These are phyloP conservation scores for Emericellopsis atlantica DNA, from an alignment of 2,329 filamentous ascomycete species.

Conservation along the genomic window DNA sequence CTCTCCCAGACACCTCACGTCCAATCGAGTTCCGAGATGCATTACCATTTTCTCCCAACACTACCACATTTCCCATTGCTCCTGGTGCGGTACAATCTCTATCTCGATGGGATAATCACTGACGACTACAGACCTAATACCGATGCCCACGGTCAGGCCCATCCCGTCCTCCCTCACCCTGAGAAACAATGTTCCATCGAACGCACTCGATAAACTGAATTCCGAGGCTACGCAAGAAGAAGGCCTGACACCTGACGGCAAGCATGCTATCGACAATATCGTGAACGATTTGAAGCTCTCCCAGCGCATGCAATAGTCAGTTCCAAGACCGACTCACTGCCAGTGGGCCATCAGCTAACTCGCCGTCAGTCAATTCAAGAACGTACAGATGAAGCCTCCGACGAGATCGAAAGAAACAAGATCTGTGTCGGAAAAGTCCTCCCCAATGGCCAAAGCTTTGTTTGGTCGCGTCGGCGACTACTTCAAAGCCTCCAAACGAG, in stretches of 20 bases:
- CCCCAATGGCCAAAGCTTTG: background rate
- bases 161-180: conserved; percentile 33
- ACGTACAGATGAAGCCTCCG: too few species aligned
- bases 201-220: conserved; percentile 57
- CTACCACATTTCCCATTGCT: conserved; percentile 67
- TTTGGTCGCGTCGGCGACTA: background rate
- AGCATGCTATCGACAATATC: conserved; percentile 62
- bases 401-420: too few species aligned
- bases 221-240: conserved; percentile 48
- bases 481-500: conserved; percentile 11
- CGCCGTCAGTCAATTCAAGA: too few species aligned
- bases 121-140: conserved; percentile 44
- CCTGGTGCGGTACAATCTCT: conserved; percentile 39
- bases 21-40: conserved; percentile 61
- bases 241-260: conserved; percentile 51
- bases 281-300: conserved; percentile 55
- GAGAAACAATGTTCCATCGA: conserved; percentile 15
- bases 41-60: conserved; percentile 71
- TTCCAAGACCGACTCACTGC: conserved; percentile 17
- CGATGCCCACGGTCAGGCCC: conserved; percentile 47
- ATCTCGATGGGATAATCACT: conserved; percentile 2
- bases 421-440: too few species aligned
- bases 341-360: conserved; percentile 11
- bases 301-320: conserved; percentile 25
- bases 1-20: conserved; percentile 15